phyloP scores from a whole-genome alignment of 2,329 filamentous ascomycete species.

The Epichloe festucae region DNA sequence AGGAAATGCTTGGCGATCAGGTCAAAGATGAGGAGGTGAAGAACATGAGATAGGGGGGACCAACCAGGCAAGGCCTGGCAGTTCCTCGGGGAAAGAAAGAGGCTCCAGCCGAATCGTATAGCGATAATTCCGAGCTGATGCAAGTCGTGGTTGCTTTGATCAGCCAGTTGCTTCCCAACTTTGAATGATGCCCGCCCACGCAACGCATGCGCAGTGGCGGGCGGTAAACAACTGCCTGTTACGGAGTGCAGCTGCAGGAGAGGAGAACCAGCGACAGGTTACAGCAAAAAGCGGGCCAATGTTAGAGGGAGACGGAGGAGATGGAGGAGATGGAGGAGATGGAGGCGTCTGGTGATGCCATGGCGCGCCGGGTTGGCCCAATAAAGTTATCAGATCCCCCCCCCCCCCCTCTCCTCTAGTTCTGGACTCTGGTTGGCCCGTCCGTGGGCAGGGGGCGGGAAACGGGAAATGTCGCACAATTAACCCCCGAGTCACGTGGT shows the following conservation, averaged over 20 bases:
- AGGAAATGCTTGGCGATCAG: not conserved
- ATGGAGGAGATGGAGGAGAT: too few species aligned
- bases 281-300: too few species aligned
- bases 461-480: not conserved
- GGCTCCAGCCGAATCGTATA: too few species aligned
- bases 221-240: not conserved
- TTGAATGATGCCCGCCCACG: too few species aligned
- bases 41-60: too few species aligned
- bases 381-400: slow-evolving; percentile 14
- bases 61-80: not conserved
- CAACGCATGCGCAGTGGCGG: too few species aligned
- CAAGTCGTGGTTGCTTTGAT: not conserved
- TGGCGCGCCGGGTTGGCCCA: not conserved
- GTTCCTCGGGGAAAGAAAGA: too few species aligned
- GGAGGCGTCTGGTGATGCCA: too few species aligned
- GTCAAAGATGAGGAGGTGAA: not conserved
- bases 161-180: too few species aligned
- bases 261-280: too few species aligned
- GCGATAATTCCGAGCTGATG: not conserved
- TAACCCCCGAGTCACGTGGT: not conserved
- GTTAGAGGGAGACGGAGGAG: too few species aligned
- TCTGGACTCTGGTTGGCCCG: too few species aligned
- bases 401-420: not conserved
- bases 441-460: not conserved
- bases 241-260: not conserved